phyloP scores from a whole-genome alignment of 2,329 filamentous ascomycete species.

The Hymenoscyphus occultus region DNA sequence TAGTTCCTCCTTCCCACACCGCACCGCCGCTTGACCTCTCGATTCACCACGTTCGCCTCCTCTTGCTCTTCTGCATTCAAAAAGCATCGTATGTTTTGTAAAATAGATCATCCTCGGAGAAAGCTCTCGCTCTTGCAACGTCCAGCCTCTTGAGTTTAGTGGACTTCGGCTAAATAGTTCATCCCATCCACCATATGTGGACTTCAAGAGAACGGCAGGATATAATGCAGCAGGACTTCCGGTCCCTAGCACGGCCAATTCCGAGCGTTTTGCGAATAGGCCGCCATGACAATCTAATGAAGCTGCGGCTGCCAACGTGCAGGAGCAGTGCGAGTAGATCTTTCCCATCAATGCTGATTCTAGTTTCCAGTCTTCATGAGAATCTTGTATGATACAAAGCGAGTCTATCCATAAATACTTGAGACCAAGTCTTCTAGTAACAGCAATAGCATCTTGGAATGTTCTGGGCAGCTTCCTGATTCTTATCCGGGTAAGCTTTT shows the following conservation, averaged over 20 bases:
- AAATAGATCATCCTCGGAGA: constrained; percentile 17
- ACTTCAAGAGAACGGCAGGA: constrained; percentile 4
- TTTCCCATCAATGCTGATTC: constrained; percentile 19
- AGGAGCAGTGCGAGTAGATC: constrained; percentile 14
- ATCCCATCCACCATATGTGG: constrained; percentile 2
- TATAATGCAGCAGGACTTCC: background rate
- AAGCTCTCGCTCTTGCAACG: constrained; percentile 20
- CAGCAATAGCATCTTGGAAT: constrained; percentile 30
- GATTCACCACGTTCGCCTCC: constrained; percentile 4
- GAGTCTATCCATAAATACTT: constrained; percentile 33
- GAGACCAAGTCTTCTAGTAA: constrained; percentile 21
- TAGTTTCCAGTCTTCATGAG: constrained; percentile 24
- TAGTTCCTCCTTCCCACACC: background rate
- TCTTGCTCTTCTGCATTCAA: constrained; percentile 13
- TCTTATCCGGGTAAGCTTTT: constrained; percentile 11
- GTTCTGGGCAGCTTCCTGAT: constrained; percentile 24
- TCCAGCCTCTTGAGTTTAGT: constrained; percentile 15
- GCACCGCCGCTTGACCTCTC: background rate
- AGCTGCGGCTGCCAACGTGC: constrained; percentile 20
- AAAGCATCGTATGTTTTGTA: constrained; percentile 13
- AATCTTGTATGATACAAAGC: constrained; percentile 21
- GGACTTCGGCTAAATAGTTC: constrained; percentile 1
- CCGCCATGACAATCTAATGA: constrained; percentile 16
- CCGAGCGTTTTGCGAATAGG: constrained; percentile 8
- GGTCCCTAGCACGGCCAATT: background rate